Base-by-base conservation (phyloP, 768 basidiomycete genomes). In the Holtermannia corniformis region DNA sequence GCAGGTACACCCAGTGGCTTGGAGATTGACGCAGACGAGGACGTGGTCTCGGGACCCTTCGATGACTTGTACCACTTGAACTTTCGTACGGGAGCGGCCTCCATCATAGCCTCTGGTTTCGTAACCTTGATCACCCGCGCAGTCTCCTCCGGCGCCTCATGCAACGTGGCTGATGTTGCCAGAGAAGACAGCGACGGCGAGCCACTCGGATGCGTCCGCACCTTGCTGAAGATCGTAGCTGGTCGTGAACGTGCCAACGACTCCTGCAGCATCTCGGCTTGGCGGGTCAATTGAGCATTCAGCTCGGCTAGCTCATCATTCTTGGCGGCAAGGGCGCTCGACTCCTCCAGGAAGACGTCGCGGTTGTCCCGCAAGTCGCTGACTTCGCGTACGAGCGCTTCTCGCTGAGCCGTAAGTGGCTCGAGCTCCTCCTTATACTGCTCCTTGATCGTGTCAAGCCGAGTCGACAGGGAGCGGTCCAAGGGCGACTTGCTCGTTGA, bases 291-390 rank as follows among this genome's bases (percentile, higher is more conserved):
- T 26, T 88, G 85, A 3, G 84, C 79, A 59, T 86, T 86, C 42
- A 96, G 80, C 69, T 90, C 86, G 1, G 86, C 85, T 4, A 99
- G 78, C 68, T 92, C 87, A 63, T 92, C 90, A 73, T 97, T 97
- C 45, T 90, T 82, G 4, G 83, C 83, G 67, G 88, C 89, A 47
- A 99, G 79, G 20, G 84, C 83, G 0, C 89, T 85, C 0, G 90
- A 87, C 75, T 99, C 95, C 64, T 93, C 92, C 40, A 92, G 74
- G 73, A 86, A 85, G 41, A 84, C 79, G 59, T 95, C 90, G 26
- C 88, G 81, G 0, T 86, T 82, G 14, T 86, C 84, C 65, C 82
- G 83, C 46, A 99, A 82, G 62, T 97, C 92, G 2, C 78, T 75
- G 51, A 96, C 82, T 73, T 97, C 93, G 44, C 88, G 78, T 20